Conservation (phyloP, 2,329 filamentous ascomycete species). For the Helotiales sp. region DNA sequence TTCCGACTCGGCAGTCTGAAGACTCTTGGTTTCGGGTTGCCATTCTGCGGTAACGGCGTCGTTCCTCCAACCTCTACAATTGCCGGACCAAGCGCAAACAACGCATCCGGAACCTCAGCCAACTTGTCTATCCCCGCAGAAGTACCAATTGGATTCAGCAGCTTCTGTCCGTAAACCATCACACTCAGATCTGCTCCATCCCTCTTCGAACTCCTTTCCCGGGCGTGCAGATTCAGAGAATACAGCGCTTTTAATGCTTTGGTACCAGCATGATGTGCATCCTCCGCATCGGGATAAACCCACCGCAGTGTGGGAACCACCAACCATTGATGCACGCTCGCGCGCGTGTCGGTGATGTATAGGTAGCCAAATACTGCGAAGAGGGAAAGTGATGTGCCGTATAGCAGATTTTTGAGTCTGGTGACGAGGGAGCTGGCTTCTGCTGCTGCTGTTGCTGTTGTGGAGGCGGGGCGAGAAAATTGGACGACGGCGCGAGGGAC, state of each 20-base stretch:
- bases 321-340: slow-evolving; percentile 70
- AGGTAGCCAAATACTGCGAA: slow-evolving; percentile 58
- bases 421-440: slow-evolving; percentile 46
- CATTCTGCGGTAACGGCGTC: slow-evolving; percentile 84
- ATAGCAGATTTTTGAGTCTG: slow-evolving; percentile 54
- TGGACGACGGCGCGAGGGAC: slow-evolving; percentile 16
- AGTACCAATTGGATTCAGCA: slow-evolving; percentile 89
- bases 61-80: slow-evolving; percentile 92
- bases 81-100: slow-evolving; percentile 83
- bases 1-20: slow-evolving; percentile 85
- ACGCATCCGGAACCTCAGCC: slow-evolving; percentile 81
- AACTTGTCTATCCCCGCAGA: slow-evolving; percentile 97
- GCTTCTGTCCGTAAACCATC: slow-evolving; percentile 73
- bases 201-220: slow-evolving; percentile 63
- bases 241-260: slow-evolving; percentile 73
- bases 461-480: slow-evolving; percentile 31
- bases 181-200: slow-evolving; percentile 48
- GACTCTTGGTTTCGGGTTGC: slow-evolving; percentile 86
- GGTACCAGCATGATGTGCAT: slow-evolving; percentile 86
- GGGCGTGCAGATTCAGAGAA: slow-evolving; percentile 75
- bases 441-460: slow-evolving; percentile 25
- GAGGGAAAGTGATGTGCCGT: slow-evolving; percentile 59
- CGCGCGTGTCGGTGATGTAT: slow-evolving; percentile 76
- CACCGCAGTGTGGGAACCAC: slow-evolving; percentile 69
- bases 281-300: slow-evolving; percentile 78